Percentiles rank a stretch among this genome's conserved stretches.
Evolutionary conservation across 148 eudicot species (phyloP).

Genomic region (Polygonum aviculare): DNA sequence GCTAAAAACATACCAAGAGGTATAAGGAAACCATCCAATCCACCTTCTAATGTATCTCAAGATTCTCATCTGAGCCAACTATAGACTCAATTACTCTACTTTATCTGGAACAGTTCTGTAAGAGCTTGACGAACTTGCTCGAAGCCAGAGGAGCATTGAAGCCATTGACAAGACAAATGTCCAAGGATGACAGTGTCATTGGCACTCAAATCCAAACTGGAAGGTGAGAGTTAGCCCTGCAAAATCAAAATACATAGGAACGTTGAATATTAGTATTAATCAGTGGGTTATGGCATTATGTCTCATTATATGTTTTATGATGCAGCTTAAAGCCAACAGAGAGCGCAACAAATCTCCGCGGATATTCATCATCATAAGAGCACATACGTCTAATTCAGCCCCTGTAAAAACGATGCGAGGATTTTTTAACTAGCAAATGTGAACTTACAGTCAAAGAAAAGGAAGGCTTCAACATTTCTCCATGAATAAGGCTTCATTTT

Average conservation of each 20-base stretch:
- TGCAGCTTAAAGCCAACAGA: slow-evolving; percentile 6
- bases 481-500: background rate
- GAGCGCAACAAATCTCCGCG: slow-evolving; percentile 2
- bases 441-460: background rate
- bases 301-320: background rate
- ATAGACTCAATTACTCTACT: background rate
- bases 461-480: background rate
- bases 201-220: slow-evolving; percentile 1
- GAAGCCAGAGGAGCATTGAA: slow-evolving; percentile 27
- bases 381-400: background rate
- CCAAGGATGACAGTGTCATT: slow-evolving; percentile 13
- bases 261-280: background rate
- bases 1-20: slow-evolving; percentile 33
- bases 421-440: background rate
- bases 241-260: background rate
- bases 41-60: slow-evolving; percentile 1
- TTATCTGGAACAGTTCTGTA: slow-evolving; percentile 40
- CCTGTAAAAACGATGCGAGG: slow-evolving; percentile 5
- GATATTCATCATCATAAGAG: slow-evolving; percentile 15
- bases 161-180: slow-evolving; percentile 14
- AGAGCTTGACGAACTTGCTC: slow-evolving; percentile 36
- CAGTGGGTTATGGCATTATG: background rate
- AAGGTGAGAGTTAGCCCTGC: slow-evolving; percentile 9
- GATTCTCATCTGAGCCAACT: background rate
- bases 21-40: slow-evolving; percentile 1